A percentile compares a stretch with the other conserved stretches of the same genome.
phyloP scores from a whole-genome alignment of 2,329 filamentous ascomycete genomes.

The Chrysoporthe austroafricana region DNA sequence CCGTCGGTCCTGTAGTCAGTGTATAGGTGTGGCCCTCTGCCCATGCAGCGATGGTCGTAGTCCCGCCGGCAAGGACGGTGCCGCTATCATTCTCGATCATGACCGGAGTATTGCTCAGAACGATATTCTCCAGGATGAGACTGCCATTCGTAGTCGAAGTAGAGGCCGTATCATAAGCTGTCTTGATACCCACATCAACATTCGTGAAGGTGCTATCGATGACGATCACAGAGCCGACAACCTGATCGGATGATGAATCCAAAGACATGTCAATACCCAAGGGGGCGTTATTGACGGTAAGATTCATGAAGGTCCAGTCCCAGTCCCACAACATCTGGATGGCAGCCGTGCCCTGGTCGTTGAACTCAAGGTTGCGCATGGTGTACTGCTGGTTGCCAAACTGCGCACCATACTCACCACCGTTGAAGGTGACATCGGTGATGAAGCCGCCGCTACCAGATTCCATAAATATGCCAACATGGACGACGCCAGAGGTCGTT shows the following conservation, averaged over 20 bases:
- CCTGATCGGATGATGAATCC: conserved; percentile 48
- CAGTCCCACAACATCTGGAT: conserved; percentile 66
- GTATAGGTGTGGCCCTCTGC: conserved; percentile 70
- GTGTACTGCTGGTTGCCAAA: conserved; percentile 74
- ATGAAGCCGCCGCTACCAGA: conserved; percentile 41
- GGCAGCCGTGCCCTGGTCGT: conserved; percentile 55
- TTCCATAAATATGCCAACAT: conserved; percentile 62
- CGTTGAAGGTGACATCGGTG: conserved; percentile 63
- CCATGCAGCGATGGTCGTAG: conserved; percentile 61
- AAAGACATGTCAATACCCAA: conserved; percentile 65
- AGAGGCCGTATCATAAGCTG: conserved; percentile 53
- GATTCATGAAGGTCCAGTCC: conserved; percentile 69
- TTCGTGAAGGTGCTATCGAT: conserved; percentile 70
- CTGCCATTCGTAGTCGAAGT: conserved; percentile 53
- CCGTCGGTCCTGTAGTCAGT: conserved; percentile 41
- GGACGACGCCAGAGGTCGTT: conserved; percentile 50
- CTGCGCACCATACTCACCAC: conserved; percentile 62
- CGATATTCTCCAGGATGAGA: conserved; percentile 60
- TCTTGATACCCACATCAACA: conserved; percentile 67
- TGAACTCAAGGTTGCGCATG: conserved; percentile 68
- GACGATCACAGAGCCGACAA: conserved; percentile 72
- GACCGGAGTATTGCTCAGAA: conserved; percentile 42
- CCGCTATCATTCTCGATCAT: conserved; percentile 45
- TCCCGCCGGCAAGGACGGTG: conserved; percentile 60
- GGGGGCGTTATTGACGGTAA: conserved; percentile 62